These are phyloP conservation scores for Papiliotrema flavescens DNA, from an alignment of 1,284 basidiomycete species.

Conservation along the genomic window DNA sequence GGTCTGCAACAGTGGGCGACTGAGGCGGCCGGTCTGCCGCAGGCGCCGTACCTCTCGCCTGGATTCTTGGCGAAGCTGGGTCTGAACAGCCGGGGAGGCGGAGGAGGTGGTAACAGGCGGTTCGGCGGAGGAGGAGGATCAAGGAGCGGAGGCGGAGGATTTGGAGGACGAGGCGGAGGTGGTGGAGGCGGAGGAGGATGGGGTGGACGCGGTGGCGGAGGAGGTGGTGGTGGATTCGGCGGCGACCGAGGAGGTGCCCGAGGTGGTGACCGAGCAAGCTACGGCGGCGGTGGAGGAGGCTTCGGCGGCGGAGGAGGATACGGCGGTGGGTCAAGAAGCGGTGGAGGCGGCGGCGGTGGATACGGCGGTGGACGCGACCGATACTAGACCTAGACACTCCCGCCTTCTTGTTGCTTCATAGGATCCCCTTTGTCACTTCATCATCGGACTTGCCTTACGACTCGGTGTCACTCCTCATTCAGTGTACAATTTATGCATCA, in stretches of 20 bases:
- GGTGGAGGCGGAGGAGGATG: constrained; percentile 4
- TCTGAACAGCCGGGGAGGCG: constrained; percentile 9
- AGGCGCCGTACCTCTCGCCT: constrained; percentile 55
- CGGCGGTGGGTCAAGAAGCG: constrained; percentile 4
- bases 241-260: constrained; percentile 1
- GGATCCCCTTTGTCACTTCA: no score
- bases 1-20: constrained; percentile 66
- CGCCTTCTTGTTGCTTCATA: no score
- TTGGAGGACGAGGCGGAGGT: constrained; percentile 17
- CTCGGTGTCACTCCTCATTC: no score
- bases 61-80: constrained; percentile 54
- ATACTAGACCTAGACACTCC: background rate
- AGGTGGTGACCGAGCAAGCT: background rate
- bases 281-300: background rate
- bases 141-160: constrained; percentile 8
- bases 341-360: constrained; percentile 5
- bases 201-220: constrained; percentile 1
- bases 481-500: no score
- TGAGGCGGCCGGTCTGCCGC: constrained; percentile 54
- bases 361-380: constrained; percentile 15
- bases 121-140: constrained; percentile 7
- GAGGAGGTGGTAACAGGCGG: background rate
- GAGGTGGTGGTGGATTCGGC: constrained; percentile 4
- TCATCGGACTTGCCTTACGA: no score
- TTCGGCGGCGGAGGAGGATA: constrained; percentile 9